Percentiles rank a stretch among this genome's conserved stretches.
phyloP scores from a whole-genome alignment of 768 basidiomycete species.

The Leccinum arenicola region DNA sequence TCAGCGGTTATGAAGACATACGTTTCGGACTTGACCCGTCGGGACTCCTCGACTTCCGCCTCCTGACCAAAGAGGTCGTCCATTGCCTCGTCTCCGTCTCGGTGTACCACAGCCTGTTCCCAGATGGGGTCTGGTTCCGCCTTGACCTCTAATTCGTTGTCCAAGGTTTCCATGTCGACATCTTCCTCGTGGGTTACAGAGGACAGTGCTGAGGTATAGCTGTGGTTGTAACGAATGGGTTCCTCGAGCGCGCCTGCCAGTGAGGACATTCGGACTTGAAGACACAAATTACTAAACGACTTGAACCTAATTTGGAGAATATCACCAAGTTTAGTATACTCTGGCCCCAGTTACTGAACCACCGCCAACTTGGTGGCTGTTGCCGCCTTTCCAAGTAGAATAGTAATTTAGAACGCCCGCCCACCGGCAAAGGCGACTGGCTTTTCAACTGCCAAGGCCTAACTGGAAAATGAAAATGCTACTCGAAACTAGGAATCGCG shows the following conservation, averaged over 20 bases:
- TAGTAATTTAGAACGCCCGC: not conserved
- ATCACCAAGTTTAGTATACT: too few relatives aligned
- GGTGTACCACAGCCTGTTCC: conserved; percentile 17
- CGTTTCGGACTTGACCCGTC: conserved; percentile 48
- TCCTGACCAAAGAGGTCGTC: conserved; percentile 81
- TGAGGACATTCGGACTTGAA: conserved; percentile 43
- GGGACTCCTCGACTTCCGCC: conserved; percentile 40
- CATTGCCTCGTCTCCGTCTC: conserved; percentile 53
- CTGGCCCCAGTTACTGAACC: too few relatives aligned
- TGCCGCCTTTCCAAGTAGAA: conserved; percentile 10
- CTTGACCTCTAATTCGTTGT: conserved; percentile 14
- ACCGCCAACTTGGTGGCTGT: conserved; percentile 13
- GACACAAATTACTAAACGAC: not conserved
- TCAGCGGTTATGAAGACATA: conserved; percentile 22
- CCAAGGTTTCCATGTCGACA: conserved; percentile 40
- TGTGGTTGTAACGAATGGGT: conserved; percentile 23
- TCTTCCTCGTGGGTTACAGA: conserved; percentile 29
- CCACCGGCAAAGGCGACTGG: not conserved
- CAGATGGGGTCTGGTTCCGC: conserved; percentile 12
- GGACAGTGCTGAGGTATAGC: conserved; percentile 11
- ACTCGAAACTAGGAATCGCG: conserved; percentile 16
- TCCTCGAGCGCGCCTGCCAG: conserved; percentile 55
- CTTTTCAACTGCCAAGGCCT: not conserved
- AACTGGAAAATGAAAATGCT: not conserved
- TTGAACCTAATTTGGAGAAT: conserved; percentile 13